Base-by-base conservation (phyloP, 2,329 filamentous ascomycete species). In the Chaetomiaceae sp. region DNA sequence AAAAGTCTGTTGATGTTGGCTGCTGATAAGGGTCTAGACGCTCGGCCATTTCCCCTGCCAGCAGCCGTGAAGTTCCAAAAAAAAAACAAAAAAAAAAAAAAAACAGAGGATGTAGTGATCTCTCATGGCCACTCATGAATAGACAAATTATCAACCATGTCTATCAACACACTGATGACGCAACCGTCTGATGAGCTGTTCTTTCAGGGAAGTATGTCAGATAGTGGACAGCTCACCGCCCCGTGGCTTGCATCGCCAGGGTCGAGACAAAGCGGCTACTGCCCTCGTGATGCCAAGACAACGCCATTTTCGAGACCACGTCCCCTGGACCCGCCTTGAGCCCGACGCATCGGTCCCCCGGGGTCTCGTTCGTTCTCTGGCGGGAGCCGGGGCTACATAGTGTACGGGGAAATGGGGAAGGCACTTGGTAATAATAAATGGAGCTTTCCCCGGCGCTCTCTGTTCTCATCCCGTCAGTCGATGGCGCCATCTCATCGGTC, bases 401-500 rank as follows among this genome's bases (percentile, higher is more conserved):
- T 9, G 27, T 11, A n/a, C 29, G 14, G 12, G 4, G 29, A 6
- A 32, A 32, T 32, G 29, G 14, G 15, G n/a, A n/a, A 7, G 14
- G 14, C 14, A 12, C 7, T n/a, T 11, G 3, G 3, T n/a, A n/a
- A n/a, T 32, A n/a, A 47, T 50, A 53, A 48, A 53, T 48, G 42
- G 42, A 42, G 42, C 33, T 32, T 26, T 9, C 29, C 22, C 37
- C 27, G 43, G 34, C 43, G 35, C 32, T 15, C 38, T 17, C 26
- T 49, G 46, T 52, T 50, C 48, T 53, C 57, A 59, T 59, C 49
- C 48, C 40, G 49, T 50, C 50, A 42, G 33, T 47, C 32, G 48
- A 58, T 59, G 52, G 55, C 56, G 51, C 55, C 52, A 59, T 59
- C 50, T 38, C 6, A 5, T n/a, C 12, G 7, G 29, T 24, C 22